Evolutionary conservation across 179 eudicot species (phyloP).

Genomic region (Beta macrorhiza): DNA sequence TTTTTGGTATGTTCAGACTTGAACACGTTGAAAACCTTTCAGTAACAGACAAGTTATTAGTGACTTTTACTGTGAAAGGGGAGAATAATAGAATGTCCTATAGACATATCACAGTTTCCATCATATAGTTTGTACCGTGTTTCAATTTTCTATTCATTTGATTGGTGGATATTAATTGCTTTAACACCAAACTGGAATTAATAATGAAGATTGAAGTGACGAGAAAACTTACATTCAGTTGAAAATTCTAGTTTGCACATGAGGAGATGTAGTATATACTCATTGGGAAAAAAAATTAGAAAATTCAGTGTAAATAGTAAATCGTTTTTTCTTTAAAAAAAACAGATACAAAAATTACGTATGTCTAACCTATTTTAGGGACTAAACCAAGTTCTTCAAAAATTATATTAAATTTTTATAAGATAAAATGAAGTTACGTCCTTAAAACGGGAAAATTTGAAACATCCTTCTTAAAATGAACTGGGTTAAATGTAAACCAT

Average conservation of each 20-base stretch:
- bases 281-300: not conserved
- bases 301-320: too few relatives aligned
- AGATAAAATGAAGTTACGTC: too few relatives aligned
- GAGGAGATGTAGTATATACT: not conserved
- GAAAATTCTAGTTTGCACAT: slow-evolving; percentile 3
- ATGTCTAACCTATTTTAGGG: too few relatives aligned
- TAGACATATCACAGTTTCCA: not conserved
- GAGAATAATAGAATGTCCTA: slow-evolving; percentile 19
- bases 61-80: slow-evolving; percentile 25
- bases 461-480: too few relatives aligned
- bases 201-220: not conserved
- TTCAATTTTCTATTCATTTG: slow-evolving; percentile 8
- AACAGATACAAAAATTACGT: too few relatives aligned
- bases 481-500: too few relatives aligned
- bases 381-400: too few relatives aligned
- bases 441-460: too few relatives aligned
- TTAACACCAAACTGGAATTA: slow-evolving; percentile 22
- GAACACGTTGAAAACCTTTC: slow-evolving; percentile 34
- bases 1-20: slow-evolving; percentile 8
- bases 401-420: too few relatives aligned
- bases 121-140: not conserved
- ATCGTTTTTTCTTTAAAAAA: too few relatives aligned
- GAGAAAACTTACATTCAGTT: not conserved
- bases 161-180: slow-evolving; percentile 20
- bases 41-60: slow-evolving; percentile 34